Percentiles rank a stretch among this genome's conserved stretches.
Evolutionary conservation across 306 rosid species (phyloP).

Genomic region (Ammopiptanthus mongolicus): DNA sequence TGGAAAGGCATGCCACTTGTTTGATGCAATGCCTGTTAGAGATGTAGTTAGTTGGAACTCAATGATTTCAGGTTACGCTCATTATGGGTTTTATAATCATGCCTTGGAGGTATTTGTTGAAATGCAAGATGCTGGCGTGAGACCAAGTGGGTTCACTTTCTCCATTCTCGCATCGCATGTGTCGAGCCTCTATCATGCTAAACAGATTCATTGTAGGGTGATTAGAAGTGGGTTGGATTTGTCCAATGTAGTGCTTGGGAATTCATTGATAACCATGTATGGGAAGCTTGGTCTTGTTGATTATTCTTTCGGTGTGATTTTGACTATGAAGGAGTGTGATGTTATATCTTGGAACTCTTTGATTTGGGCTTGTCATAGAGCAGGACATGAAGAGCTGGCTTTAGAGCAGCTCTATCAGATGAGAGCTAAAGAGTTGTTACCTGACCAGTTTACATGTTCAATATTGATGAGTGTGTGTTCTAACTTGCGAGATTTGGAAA

Average conservation of each 20-base stretch:
- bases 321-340: conserved; percentile 58
- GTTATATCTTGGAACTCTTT: conserved; percentile 74
- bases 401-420: conserved; percentile 48
- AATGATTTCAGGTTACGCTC: conserved; percentile 54
- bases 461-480: conserved; percentile 59
- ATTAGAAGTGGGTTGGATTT: conserved; percentile 44
- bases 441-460: conserved; percentile 70
- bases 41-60: conserved; percentile 84
- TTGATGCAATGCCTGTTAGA: conserved; percentile 68
- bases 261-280: conserved; percentile 75
- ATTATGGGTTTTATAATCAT: conserved; percentile 36
- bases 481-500: conserved; percentile 51
- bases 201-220: conserved; percentile 63
- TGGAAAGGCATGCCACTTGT: conserved; percentile 41
- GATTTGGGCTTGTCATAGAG: conserved; percentile 59
- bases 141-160: conserved; percentile 65
- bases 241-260: conserved; percentile 60
- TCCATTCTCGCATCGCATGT: conserved; percentile 53
- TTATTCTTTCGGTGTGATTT: conserved; percentile 51
- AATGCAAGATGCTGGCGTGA: conserved; percentile 57
- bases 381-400: conserved; percentile 55
- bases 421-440: conserved; percentile 40
- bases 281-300: conserved; percentile 59
- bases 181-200: conserved; percentile 43
- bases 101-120: conserved; percentile 43